These are phyloP conservation scores for Acacia pycnantha DNA, from an alignment of 331 rosid species.

Conservation along the genomic window DNA sequence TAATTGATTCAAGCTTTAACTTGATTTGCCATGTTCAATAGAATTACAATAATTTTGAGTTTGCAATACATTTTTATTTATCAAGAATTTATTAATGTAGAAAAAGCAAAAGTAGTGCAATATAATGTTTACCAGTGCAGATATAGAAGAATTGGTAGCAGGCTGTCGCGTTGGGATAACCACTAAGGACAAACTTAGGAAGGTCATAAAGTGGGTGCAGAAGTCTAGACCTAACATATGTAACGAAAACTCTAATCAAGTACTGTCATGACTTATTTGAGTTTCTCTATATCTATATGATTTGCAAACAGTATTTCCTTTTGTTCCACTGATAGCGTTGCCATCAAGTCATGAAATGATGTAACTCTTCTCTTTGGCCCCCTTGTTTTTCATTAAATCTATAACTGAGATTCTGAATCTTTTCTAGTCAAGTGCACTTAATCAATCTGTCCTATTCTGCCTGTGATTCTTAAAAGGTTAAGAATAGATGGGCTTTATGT, in stretches of 20 bases:
- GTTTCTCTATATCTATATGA: background rate
- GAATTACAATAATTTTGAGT: background rate
- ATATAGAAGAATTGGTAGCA: constrained; percentile 50
- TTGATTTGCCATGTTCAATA: background rate
- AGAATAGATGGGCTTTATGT: too few species aligned
- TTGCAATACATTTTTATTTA: background rate
- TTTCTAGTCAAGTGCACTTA: too few species aligned
- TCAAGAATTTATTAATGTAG: background rate
- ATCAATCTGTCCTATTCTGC: too few species aligned
- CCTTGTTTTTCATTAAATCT: too few species aligned
- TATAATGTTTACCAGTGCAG: constrained; percentile 34
- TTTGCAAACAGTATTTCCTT: background rate
- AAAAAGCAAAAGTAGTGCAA: background rate
- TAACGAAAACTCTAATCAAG: constrained; percentile 40
- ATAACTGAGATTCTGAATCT: too few species aligned
- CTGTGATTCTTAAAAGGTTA: too few species aligned
- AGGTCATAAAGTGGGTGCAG: constrained; percentile 73
- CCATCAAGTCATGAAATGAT: background rate
- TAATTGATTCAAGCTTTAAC: background rate
- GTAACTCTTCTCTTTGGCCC: too few species aligned
- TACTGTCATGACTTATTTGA: background rate
- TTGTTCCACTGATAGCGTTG: background rate
- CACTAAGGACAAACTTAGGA: constrained; percentile 60
- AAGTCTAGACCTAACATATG: constrained; percentile 39
- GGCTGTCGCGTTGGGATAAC: constrained; percentile 59